phyloP scores from a whole-genome alignment of 2,329 filamentous ascomycete genomes.

The Fusarium tuaranense region DNA sequence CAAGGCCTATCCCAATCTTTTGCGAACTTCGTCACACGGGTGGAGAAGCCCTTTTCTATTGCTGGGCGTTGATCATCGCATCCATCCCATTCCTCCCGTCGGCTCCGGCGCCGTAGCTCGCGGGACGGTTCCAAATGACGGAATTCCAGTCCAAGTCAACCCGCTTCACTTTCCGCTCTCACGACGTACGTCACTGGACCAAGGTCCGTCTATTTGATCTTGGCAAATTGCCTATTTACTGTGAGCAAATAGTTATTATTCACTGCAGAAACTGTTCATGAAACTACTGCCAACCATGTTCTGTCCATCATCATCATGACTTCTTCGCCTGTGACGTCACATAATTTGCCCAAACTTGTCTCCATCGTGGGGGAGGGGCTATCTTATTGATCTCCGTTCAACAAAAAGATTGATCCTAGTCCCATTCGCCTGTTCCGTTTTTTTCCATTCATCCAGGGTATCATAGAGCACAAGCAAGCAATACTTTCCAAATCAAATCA shows the following conservation, averaged over 20 bases:
- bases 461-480: slow-evolving; percentile 38
- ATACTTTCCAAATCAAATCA: slow-evolving; percentile 20
- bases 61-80: slow-evolving; percentile 18
- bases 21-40: slow-evolving; percentile 18
- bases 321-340: slow-evolving; percentile 28
- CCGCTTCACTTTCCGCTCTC: slow-evolving; percentile 14
- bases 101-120: neutral
- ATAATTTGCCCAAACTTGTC: neutral
- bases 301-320: slow-evolving; percentile 8
- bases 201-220: neutral
- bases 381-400: slow-evolving; percentile 10
- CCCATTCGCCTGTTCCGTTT: slow-evolving; percentile 36
- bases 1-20: slow-evolving; percentile 12
- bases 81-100: slow-evolving; percentile 1
- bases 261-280: neutral
- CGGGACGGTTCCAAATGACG: slow-evolving; percentile 25
- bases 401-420: slow-evolving; percentile 24
- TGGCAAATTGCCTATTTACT: slow-evolving; percentile 7
- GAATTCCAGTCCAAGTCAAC: slow-evolving; percentile 22
- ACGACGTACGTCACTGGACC: slow-evolving; percentile 24
- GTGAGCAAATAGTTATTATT: slow-evolving; percentile 16
- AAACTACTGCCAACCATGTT: slow-evolving; percentile 6
- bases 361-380: slow-evolving; percentile 8
- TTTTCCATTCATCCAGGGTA: slow-evolving; percentile 36
- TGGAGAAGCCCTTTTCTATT: slow-evolving; percentile 18